phyloP scores from a whole-genome alignment of 2,329 filamentous ascomycete species.

The Diplodia intermedia region DNA sequence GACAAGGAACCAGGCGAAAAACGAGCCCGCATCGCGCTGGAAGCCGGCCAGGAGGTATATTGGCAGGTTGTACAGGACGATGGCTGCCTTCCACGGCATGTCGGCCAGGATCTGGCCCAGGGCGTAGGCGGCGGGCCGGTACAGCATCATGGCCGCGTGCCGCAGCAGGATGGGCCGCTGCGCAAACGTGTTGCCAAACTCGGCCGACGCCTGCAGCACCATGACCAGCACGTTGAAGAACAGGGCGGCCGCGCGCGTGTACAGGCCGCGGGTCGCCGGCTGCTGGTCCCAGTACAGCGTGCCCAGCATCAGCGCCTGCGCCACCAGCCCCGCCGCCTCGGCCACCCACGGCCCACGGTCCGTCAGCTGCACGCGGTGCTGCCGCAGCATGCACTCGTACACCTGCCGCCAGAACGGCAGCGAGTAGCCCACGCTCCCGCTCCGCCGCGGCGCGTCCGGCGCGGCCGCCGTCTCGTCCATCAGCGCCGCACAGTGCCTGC shows the following conservation, averaged over 20 bases:
- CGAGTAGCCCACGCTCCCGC: neutral
- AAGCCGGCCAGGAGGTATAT: neutral
- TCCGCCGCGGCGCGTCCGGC: neutral
- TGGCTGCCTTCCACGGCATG: neutral
- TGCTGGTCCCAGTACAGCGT: slow-evolving; percentile 15
- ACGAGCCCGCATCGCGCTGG: neutral
- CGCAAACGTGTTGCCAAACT: slow-evolving; percentile 4
- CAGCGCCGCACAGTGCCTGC: neutral
- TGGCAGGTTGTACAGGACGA: neutral
- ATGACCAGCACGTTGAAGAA: slow-evolving; percentile 19
- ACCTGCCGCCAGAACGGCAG: neutral
- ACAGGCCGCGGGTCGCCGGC: neutral
- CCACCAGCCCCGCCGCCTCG: neutral
- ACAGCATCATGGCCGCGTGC: neutral
- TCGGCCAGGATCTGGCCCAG: neutral
- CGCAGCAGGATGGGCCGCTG: neutral
- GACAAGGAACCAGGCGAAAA: slow-evolving; percentile 1
- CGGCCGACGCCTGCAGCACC: slow-evolving; percentile 3
- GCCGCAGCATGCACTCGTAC: neutral
- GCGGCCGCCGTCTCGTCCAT: neutral
- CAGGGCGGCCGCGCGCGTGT: neutral
- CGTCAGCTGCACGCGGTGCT: neutral
- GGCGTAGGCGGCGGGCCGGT: neutral
- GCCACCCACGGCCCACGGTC: neutral
- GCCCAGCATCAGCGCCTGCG: slow-evolving; percentile 7